Conservation (phyloP, 2,329 filamentous ascomycete genomes). For the Podosphaera aphanis region DNA sequence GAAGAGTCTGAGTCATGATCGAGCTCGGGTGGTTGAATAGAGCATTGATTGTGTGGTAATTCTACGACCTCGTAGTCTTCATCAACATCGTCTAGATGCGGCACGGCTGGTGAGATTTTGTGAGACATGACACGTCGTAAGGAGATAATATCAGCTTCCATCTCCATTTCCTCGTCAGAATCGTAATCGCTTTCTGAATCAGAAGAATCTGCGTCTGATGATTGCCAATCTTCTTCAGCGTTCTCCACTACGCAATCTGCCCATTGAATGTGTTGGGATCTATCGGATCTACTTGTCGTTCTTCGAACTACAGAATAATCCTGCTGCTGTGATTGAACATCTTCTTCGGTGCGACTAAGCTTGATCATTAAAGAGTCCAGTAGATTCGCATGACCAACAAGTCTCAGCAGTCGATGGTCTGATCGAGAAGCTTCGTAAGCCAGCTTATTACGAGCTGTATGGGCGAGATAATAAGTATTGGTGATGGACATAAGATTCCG, state of each 20-base stretch:
- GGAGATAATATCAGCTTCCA: constrained; percentile 26
- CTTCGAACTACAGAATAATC: constrained; percentile 46
- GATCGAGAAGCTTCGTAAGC: constrained; percentile 69
- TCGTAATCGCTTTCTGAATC: constrained; percentile 29
- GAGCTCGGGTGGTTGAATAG: constrained; percentile 48
- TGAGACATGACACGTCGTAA: constrained; percentile 24
- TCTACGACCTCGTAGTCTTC: constrained; percentile 39
- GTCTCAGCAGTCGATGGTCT: constrained; percentile 82
- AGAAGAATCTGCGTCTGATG: constrained; percentile 32
- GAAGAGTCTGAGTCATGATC: constrained; percentile 43
- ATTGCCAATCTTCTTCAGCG: constrained; percentile 44
- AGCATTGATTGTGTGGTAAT: constrained; percentile 37
- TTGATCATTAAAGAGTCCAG: constrained; percentile 84
- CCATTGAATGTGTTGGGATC: constrained; percentile 62
- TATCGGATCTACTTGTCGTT: constrained; percentile 21
- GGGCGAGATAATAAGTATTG: constrained; percentile 94
- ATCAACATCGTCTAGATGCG: constrained; percentile 22
- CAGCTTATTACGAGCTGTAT: constrained; percentile 91
- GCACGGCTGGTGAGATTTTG: constrained; percentile 9
- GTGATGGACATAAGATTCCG: constrained; percentile 35
- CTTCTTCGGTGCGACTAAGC: constrained; percentile 76
- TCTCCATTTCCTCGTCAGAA: constrained; percentile 27
- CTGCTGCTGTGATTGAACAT: constrained; percentile 80
- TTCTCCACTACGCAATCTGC: constrained; percentile 57
- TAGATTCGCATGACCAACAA: constrained; percentile 95